Percentiles rank a stretch among this genome's conserved stretches.
These are phyloP conservation scores for Taphrina wiesneri DNA, from an alignment of 1,139 yeast genomes.

Conservation along the genomic window DNA sequence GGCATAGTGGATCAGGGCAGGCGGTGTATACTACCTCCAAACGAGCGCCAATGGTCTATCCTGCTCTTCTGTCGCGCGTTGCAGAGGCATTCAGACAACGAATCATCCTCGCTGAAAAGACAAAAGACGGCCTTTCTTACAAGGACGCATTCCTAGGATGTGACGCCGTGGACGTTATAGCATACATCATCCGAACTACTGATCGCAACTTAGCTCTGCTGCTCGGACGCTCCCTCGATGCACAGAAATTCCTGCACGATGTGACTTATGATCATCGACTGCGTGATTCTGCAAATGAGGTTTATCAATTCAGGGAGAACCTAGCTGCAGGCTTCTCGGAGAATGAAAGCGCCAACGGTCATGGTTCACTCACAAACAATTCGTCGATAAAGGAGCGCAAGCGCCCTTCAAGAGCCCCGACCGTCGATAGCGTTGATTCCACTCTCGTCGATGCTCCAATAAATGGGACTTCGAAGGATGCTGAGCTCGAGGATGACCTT, in stretches of 20 bases:
- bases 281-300: constrained; percentile 82
- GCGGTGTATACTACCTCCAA: constrained; percentile 30
- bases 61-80: constrained; percentile 83
- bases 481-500: constrained; percentile 30
- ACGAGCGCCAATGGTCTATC: constrained; percentile 65
- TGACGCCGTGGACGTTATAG: constrained; percentile 87
- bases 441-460: constrained; percentile 18
- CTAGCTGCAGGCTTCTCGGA: constrained; percentile 34
- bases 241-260: constrained; percentile 91
- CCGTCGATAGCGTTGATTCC: constrained; percentile 28
- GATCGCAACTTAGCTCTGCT: constrained; percentile 87
- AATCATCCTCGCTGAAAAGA: constrained; percentile 71
- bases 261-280: constrained; percentile 92
- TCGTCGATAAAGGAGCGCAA: constrained; percentile 6
- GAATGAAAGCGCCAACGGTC: constrained; percentile 32
- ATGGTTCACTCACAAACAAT: constrained; percentile 20
- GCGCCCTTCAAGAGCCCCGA: constrained; percentile 29
- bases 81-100: constrained; percentile 75
- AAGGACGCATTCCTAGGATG: constrained; percentile 94
- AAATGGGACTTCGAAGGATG: constrained; percentile 8
- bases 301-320: constrained; percentile 73
- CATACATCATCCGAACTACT: constrained; percentile 80
- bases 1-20: constrained; percentile 22
- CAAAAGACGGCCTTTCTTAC: constrained; percentile 91
- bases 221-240: constrained; percentile 88